phyloP scores from a whole-genome alignment of 441 rosid genomes.

The Euphorbia schlechtendalii region DNA sequence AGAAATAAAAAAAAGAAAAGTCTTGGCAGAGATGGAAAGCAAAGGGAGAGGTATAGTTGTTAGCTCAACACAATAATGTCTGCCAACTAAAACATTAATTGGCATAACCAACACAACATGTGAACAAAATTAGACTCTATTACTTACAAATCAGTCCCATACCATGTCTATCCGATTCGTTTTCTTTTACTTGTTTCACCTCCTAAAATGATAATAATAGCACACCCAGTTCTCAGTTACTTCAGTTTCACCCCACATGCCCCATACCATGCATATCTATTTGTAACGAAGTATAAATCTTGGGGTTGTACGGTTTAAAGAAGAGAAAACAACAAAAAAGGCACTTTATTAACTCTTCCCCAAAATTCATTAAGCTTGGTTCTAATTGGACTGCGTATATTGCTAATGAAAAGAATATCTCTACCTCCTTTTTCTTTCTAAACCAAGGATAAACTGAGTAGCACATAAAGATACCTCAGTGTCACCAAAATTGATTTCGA shows the following conservation, averaged over 20 bases:
- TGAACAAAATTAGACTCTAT: conserved; percentile 13
- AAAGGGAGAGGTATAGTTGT: background rate
- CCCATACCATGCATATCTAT: background rate
- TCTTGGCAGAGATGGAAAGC: background rate
- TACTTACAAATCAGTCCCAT: background rate
- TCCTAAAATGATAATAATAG: background rate
- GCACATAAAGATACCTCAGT: conserved; percentile 6
- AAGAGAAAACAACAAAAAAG: no score
- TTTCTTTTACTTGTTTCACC: background rate
- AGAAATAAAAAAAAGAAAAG: background rate
- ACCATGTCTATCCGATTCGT: background rate
- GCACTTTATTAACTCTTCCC: no score
- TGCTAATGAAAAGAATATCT: background rate
- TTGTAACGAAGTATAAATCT: no score
- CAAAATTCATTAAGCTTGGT: background rate
- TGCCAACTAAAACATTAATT: conserved; percentile 7
- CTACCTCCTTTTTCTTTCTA: background rate
- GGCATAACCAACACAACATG: conserved; percentile 5
- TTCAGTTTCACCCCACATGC: background rate
- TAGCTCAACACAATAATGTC: conserved; percentile 9
- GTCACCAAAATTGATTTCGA: background rate
- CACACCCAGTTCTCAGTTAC: background rate
- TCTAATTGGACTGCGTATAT: background rate
- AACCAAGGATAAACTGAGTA: background rate
- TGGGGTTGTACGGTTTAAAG: no score